Evolutionary conservation across 176 grass and related monocot species (phyloP).

Genomic region (Hordeum vulgare): DNA sequence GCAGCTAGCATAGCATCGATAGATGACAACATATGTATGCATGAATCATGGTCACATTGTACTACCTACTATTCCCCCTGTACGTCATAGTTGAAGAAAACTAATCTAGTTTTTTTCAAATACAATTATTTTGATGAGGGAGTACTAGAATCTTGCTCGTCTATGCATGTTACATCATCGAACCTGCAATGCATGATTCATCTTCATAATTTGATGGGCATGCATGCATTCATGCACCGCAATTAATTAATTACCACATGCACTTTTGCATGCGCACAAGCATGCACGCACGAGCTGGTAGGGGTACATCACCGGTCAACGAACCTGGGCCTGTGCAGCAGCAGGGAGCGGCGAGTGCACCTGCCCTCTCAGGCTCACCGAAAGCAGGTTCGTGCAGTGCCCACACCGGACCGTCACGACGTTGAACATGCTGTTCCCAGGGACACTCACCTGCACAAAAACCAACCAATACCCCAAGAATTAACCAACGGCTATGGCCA

Average conservation of each 20-base stretch:
- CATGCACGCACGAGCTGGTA: not conserved
- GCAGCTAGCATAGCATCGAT: not conserved
- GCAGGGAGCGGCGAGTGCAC: slow-evolving; percentile 26
- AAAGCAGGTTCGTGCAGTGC: slow-evolving; percentile 54
- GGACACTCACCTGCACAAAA: slow-evolving; percentile 46
- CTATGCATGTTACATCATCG: too few species aligned
- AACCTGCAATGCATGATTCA: not conserved
- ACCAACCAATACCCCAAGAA: not conserved
- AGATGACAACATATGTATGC: not conserved
- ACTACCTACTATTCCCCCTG: too few species aligned
- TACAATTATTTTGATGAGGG: too few species aligned
- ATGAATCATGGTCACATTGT: not conserved
- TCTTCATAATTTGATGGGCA: not conserved
- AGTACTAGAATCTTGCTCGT: too few species aligned
- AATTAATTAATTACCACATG: not conserved
- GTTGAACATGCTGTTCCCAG: slow-evolving; percentile 49
- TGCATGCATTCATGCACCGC: not conserved
- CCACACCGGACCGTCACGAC: slow-evolving; percentile 58
- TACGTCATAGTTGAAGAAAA: too few species aligned
- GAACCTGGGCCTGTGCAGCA: slow-evolving; percentile 30
- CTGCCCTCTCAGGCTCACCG: slow-evolving; percentile 37
- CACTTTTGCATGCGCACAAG: not conserved
- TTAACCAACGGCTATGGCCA: not conserved
- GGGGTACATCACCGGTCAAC: not conserved
- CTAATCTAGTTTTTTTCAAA: too few species aligned